A percentile compares a stretch with the other conserved stretches of the same genome.
These are phyloP conservation scores for Sporothrix pallida DNA, from an alignment of 2,329 filamentous ascomycete genomes.

Conservation along the genomic window DNA sequence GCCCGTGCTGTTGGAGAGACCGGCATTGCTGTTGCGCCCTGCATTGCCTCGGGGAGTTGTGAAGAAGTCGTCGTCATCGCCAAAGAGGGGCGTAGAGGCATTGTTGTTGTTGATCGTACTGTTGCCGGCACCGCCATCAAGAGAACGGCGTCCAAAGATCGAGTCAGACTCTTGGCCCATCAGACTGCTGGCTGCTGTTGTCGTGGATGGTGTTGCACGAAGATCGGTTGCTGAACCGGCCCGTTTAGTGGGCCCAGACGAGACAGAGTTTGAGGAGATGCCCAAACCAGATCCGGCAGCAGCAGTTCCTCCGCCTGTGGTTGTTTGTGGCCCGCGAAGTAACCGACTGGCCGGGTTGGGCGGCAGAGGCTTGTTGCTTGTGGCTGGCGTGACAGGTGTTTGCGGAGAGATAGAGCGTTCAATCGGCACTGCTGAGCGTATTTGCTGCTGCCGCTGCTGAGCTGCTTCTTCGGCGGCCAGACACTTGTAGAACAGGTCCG, in stretches of 20 bases:
- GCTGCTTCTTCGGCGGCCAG: conserved; percentile 80
- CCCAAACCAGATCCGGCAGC: not conserved
- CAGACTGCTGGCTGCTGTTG: not conserved
- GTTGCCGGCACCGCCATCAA: conserved; percentile 59
- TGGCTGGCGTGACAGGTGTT: not conserved
- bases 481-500: conserved; percentile 95
- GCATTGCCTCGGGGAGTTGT: not conserved
- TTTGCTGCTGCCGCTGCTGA: conserved; percentile 36
- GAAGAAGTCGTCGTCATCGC: conserved; percentile 76
- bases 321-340: conserved; percentile 13
- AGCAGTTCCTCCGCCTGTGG: not conserved
- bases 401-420: not conserved
- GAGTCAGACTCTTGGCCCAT: conserved; percentile 5
- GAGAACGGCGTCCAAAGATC: conserved; percentile 61
- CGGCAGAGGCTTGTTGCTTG: conserved; percentile 8
- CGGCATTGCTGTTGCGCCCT: not conserved
- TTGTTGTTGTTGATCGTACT: conserved; percentile 44
- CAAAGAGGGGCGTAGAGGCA: conserved; percentile 66
- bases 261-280: too few species aligned
- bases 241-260: conserved; percentile 44
- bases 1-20: conserved; percentile 20
- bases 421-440: not conserved
- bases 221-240: conserved; percentile 58
- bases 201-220: conserved; percentile 43
- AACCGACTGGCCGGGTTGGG: conserved; percentile 19